Percentiles rank a stretch among this genome's conserved stretches.
Evolutionary conservation across 2,329 filamentous ascomycete genomes (phyloP).

Genomic region (Rutstroemia sp.): DNA sequence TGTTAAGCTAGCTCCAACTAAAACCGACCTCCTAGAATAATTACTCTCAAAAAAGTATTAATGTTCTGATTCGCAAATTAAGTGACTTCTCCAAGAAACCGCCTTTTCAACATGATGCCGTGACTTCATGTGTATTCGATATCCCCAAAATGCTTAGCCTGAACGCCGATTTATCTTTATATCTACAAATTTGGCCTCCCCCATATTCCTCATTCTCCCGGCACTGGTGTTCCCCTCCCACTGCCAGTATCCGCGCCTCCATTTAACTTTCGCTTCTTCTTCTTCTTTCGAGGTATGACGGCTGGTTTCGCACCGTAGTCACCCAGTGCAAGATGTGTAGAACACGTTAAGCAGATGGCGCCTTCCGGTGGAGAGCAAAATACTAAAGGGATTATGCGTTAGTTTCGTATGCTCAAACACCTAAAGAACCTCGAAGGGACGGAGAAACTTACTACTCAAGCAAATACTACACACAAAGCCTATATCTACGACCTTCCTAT

Average conservation of each 20-base stretch:
- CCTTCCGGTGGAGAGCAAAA: conserved; percentile 64
- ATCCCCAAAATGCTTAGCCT: too few relatives aligned
- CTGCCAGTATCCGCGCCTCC: conserved; percentile 51
- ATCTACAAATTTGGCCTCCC: neutral
- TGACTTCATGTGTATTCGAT: too few relatives aligned
- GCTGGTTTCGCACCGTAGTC: conserved; percentile 69
- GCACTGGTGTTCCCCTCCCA: conserved; percentile 51
- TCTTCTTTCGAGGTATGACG: conserved; percentile 65
- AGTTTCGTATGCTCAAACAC: neutral
- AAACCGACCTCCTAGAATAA: conserved; percentile 8
- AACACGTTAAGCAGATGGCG: conserved; percentile 74
- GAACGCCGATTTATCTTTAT: neutral
- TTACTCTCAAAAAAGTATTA: neutral
- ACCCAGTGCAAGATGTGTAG: conserved; percentile 68
- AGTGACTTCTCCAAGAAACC: too few relatives aligned
- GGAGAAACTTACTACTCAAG: conserved; percentile 57
- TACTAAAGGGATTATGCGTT: conserved; percentile 33
- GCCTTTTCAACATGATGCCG: too few relatives aligned
- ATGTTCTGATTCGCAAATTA: neutral
- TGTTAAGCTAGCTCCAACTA: neutral
- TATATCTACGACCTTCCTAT: conserved; percentile 80
- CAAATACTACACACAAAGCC: conserved; percentile 97
- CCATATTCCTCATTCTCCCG: conserved; percentile 22
- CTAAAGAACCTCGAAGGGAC: neutral
- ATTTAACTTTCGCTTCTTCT: conserved; percentile 63